Evolutionary conservation across 345 rosid genomes (phyloP), one percentile per base, ranked within the genome.

Genomic region (Gossypium stocksii): DNA sequence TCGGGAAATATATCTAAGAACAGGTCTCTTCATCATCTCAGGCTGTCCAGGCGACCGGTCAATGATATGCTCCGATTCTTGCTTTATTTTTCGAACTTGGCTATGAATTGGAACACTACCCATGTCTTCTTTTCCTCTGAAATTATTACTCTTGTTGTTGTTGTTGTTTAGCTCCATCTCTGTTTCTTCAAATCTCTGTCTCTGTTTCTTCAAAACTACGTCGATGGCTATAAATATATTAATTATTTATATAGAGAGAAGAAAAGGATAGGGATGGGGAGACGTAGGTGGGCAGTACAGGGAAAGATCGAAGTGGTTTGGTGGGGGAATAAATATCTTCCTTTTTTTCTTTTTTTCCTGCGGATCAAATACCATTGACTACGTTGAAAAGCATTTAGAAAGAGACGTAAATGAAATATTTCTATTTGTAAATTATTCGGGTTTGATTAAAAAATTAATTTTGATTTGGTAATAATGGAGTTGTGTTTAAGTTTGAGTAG

Each of bases 81-180:
- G 44, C 85, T 80, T 82, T 44, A 82, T 80, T 77, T 80, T 84
- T 64, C 76, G 78, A 53, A 82, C 87, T 38, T 84, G 87, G 74
- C 61, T 80, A 54, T 84, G 87, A 19, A 84, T 53, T 27, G 80
- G 77, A 70, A 74, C 46, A 3, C 8, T 41, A n/a, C 67, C 80
- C 65, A 19, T 58, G 9, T 29, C 77, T 27, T 48, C 71, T n/a
- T 48, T 54, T 59, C 64, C 68, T 8, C 7, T 58, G 15, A 7
- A 14, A 16, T 25, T 14, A 15, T 41, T n/a, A 11, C 7, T 59
- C 38, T n/a, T n/a, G 49, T 9, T 20, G 38, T 13, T 5, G 29
- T 11, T 58, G 29, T 4, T 58, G 7, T 22, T 58, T 48, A 19
- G 10, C 60, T 48, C 56, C 67, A 61, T 61, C 59, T 59, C 66